A percentile compares a stretch with the other conserved stretches of the same genome.
Evolutionary conservation across 2,329 filamentous ascomycete genomes (phyloP).

Genomic region (Ambrosiella xylebori): DNA sequence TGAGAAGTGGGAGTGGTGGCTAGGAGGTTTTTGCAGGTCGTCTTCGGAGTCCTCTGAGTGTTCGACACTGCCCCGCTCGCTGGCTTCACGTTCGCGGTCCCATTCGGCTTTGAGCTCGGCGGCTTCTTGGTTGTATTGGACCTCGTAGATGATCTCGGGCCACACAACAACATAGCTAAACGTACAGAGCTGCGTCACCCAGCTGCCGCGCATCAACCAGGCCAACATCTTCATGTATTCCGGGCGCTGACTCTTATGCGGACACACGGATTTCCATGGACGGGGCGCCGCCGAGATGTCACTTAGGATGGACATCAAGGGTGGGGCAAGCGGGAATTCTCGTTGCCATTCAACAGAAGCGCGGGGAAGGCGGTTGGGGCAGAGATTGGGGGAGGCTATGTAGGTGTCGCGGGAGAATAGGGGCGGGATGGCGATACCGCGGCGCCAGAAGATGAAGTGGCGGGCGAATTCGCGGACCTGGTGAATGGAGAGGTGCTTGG

Average conservation of each 20-base stretch:
- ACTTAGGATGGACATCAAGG: constrained; percentile 73
- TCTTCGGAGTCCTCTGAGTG: constrained; percentile 15
- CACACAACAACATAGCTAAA: constrained; percentile 79
- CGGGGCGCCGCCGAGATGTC: constrained; percentile 64
- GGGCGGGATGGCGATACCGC: constrained; percentile 78
- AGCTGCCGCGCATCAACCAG: constrained; percentile 81
- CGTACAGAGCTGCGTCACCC: constrained; percentile 84
- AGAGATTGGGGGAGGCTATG: constrained; percentile 78
- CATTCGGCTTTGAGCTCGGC: constrained; percentile 34
- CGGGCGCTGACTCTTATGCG: constrained; percentile 58
- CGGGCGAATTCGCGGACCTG: constrained; percentile 78
- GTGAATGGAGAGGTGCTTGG: constrained; percentile 53
- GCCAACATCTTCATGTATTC: constrained; percentile 82
- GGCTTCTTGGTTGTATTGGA: constrained; percentile 52
- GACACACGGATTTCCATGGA: constrained; percentile 68
- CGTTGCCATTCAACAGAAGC: constrained; percentile 58
- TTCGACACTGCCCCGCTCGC: constrained; percentile 1
- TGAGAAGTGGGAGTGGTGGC: background rate
- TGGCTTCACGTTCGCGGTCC: background rate
- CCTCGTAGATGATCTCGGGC: constrained; percentile 66
- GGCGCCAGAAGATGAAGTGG: constrained; percentile 91
- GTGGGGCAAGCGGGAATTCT: constrained; percentile 67
- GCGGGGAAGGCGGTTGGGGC: constrained; percentile 50
- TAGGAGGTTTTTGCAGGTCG: background rate
- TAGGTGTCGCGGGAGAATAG: constrained; percentile 82